phyloP scores from a whole-genome alignment of 768 basidiomycete genomes.

The Cubamyces sp. region DNA sequence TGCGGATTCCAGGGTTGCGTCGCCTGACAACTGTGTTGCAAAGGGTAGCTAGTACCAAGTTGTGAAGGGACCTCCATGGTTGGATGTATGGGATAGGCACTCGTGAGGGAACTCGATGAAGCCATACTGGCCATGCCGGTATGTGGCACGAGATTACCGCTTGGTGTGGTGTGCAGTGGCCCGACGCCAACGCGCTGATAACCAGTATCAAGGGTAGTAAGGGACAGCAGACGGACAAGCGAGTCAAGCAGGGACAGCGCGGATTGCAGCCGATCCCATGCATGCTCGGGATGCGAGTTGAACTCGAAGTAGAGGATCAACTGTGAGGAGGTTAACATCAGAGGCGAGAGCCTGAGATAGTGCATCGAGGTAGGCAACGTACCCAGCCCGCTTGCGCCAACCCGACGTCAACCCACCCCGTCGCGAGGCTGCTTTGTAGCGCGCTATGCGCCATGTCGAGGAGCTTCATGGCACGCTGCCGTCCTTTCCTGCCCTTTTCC shows the following conservation, averaged over 20 bases:
- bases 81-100: background rate
- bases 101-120: background rate
- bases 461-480: conserved; percentile 48
- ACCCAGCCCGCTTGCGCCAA: conserved; percentile 21
- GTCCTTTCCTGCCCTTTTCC: conserved; percentile 10
- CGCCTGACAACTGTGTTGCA: no score
- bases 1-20: background rate
- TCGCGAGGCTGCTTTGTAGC: conserved; percentile 66
- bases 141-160: background rate
- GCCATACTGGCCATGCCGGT: background rate
- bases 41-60: no score
- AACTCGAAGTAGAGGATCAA: conserved; percentile 22
- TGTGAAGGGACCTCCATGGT: no score
- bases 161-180: background rate
- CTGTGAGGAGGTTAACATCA: conserved; percentile 11
- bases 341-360: background rate
- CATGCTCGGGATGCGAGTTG: conserved; percentile 12
- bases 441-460: conserved; percentile 48
- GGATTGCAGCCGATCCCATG: conserved; percentile 6
- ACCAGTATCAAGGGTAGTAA: conserved; percentile 43
- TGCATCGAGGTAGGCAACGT: background rate
- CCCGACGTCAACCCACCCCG: conserved; percentile 45
- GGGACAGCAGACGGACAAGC: conserved; percentile 15
- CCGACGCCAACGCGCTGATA: conserved; percentile 52
- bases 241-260: conserved; percentile 20